Evolutionary conservation across 2,329 filamentous ascomycete genomes (phyloP).

Genomic region (Penicillium nordicum): DNA sequence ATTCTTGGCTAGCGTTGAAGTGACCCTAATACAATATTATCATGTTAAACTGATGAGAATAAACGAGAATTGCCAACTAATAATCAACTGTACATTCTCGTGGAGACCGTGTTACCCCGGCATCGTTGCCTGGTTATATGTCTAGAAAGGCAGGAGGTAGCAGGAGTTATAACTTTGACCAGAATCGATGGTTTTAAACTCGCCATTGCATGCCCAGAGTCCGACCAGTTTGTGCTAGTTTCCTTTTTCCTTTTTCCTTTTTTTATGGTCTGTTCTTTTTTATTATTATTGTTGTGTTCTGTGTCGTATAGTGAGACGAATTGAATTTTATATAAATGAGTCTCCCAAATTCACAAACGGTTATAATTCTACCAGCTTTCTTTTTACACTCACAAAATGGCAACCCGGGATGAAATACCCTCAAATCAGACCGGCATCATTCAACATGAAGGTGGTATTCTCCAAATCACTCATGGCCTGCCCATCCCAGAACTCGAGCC

Average conservation of each 20-base stretch:
- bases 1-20: neutral
- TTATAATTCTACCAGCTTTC: neutral
- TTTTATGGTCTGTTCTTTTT: neutral
- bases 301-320: neutral
- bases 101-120: too few species aligned
- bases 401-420: neutral
- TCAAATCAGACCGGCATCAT: conserved; percentile 17
- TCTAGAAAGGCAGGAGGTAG: neutral
- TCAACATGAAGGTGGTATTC: conserved; percentile 17
- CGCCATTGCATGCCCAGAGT: neutral
- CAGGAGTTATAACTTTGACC: neutral
- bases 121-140: neutral
- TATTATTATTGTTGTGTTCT: too few species aligned
- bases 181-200: neutral
- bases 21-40: neutral
- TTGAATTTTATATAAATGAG: neutral
- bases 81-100: too few species aligned
- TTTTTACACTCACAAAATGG: neutral
- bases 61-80: too few species aligned
- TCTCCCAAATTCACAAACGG: neutral
- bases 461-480: conserved; percentile 13
- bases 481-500: conserved; percentile 15
- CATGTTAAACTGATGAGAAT: neutral
- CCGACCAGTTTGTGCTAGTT: neutral
- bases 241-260: too few species aligned